Evolutionary conservation across 164 flowering plant species (phyloP), one percentile per base, ranked within the genome.

Genomic region (Liquidambar formosana): DNA sequence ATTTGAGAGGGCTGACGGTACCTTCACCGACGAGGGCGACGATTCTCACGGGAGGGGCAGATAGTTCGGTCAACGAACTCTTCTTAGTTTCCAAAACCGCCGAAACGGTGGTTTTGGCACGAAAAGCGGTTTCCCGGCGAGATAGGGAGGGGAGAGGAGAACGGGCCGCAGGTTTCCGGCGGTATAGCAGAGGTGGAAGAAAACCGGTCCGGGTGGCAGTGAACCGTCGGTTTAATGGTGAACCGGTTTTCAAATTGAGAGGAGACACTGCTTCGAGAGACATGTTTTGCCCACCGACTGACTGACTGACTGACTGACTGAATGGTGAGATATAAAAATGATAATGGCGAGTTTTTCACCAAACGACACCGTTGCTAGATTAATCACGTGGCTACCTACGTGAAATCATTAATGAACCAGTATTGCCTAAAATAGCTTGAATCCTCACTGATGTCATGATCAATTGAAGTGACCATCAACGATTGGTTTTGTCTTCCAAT

Each of bases 1-100:
- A 43, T 41, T 88, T 87, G 14, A 94, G 72, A 14, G 97, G 95
- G 73, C 97, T 90, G 72, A 87, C 57, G 69, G 81, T 83, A 21
- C 86, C 93, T 71, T 87, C 88, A 56, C 97, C 97, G 5, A 94
- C 92, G 13, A 94, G 11, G 8, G 88, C 84, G 0, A 86, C 84
- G 19, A 92, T 83, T 79, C 83, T 89, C 69, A 94, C 97, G 38
- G 83, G 82, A 45, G 76, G 52, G 11, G 66, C 73, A 0, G 72
- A 10, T n/a, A 8, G 49, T 25, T 23, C 71, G 28, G 51, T 19
- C 27, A 16, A 63, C 11, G 64, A 43, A 1, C 18, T n/a, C 61
- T 75, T 71, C 47, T 67, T 69, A 1, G 74, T 61, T 67, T 76
- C 76, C 72, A 64, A 64, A 65, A 77, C 78, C 26, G 83, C 83